These are phyloP conservation scores for Mollisiaceae sp. DNA, from an alignment of 2,329 filamentous ascomycete species.

Conservation along the genomic window DNA sequence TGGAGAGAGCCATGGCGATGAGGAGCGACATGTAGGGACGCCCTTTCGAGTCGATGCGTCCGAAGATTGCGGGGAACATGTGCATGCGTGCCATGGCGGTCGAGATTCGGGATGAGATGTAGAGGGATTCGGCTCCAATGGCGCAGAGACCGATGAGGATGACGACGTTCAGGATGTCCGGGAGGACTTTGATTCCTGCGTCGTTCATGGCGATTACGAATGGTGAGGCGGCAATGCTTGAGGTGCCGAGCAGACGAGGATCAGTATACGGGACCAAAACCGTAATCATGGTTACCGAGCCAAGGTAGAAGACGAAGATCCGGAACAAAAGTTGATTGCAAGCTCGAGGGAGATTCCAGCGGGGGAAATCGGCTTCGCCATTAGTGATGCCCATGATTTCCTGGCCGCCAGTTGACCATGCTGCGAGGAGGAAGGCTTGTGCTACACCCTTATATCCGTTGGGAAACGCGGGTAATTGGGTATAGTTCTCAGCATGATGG, in stretches of 20 bases:
- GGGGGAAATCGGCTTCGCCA: slow-evolving; percentile 1
- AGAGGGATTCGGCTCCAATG: slow-evolving; percentile 10
- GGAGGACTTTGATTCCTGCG: slow-evolving; percentile 14
- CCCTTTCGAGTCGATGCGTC: slow-evolving; percentile 6
- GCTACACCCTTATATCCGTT: slow-evolving; percentile 5
- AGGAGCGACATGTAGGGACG: slow-evolving; percentile 9
- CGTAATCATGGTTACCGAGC: background rate
- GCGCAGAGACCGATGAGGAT: slow-evolving; percentile 8
- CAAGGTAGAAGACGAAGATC: slow-evolving; percentile 12
- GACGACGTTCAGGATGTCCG: slow-evolving; percentile 11
- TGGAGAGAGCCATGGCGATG: slow-evolving; percentile 5
- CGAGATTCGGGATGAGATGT: slow-evolving; percentile 10
- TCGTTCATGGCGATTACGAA: slow-evolving; percentile 12
- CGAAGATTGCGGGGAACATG: slow-evolving; percentile 9
- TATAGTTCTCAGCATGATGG: slow-evolving; percentile 6
- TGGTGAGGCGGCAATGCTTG: background rate
- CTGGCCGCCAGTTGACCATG: slow-evolving; percentile 7
- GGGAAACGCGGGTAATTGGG: background rate
- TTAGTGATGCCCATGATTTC: slow-evolving; percentile 12
- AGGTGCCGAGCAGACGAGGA: slow-evolving; percentile 5
- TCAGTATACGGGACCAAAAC: slow-evolving; percentile 6
- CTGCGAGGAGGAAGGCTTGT: slow-evolving; percentile 9
- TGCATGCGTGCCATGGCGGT: slow-evolving; percentile 9
- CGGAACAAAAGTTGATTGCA: slow-evolving; percentile 4
- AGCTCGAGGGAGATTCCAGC: slow-evolving; percentile 8